A percentile compares a stretch with the other conserved stretches of the same genome.
Conservation (phyloP, 78 protist genomes). For the Chrysochromulina parva region DNA sequence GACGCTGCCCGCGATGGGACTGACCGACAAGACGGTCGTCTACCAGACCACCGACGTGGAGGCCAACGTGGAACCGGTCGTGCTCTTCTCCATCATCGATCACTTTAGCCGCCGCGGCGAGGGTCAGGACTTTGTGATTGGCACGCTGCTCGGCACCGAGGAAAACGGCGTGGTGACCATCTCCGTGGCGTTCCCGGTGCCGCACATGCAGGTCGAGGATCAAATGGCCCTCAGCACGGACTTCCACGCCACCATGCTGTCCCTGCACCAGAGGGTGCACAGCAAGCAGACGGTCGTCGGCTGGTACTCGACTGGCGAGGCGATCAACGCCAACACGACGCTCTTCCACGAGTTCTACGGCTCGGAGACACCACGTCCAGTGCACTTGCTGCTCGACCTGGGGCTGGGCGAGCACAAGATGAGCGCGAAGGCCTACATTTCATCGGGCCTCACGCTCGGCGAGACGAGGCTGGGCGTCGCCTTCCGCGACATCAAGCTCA, state of each 20-base stretch:
- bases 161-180: conserved; percentile 21
- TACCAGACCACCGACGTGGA: too few species aligned
- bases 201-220: conserved; percentile 41
- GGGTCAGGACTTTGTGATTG: conserved; percentile 42
- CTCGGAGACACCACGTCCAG: not conserved
- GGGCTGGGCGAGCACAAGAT: not conserved
- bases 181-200: conserved; percentile 46
- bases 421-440: conserved; percentile 1
- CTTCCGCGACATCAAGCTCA: not conserved
- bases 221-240: conserved; percentile 52
- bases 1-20: too few species aligned
- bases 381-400: not conserved
- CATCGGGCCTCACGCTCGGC: not conserved
- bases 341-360: conserved; percentile 57
- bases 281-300: conserved; percentile 49
- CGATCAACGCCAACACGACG: not conserved
- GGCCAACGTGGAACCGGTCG: conserved; percentile 39
- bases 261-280: conserved; percentile 28
- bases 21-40: not conserved
- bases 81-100: conserved; percentile 35
- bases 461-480: not conserved
- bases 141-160: conserved; percentile 37
- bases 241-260: conserved; percentile 27
- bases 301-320: conserved; percentile 54
- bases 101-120: conserved; percentile 34